phyloP scores from a whole-genome alignment of 1,139 yeast species.

The Meyerozyma carpophila region DNA sequence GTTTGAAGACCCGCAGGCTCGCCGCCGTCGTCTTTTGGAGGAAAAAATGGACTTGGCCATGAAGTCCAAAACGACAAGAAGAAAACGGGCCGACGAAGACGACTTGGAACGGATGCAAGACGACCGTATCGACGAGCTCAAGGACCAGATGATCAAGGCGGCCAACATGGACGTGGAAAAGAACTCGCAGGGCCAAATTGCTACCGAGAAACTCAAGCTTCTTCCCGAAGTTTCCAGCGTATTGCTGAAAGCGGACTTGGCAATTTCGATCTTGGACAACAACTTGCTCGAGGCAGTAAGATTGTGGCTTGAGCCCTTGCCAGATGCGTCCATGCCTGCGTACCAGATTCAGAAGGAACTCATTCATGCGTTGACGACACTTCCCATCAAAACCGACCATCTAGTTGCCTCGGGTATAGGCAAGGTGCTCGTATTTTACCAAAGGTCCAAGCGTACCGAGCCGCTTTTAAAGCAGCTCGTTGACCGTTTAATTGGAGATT shows the following conservation, averaged over 20 bases:
- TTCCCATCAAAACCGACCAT: slow-evolving; percentile 95
- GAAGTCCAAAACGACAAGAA: slow-evolving; percentile 55
- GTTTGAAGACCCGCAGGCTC: slow-evolving; percentile 44
- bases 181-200: slow-evolving; percentile 69
- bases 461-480: slow-evolving; percentile 80
- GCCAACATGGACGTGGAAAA: slow-evolving; percentile 89
- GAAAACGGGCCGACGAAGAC: slow-evolving; percentile 73
- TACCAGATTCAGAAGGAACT: slow-evolving; percentile 91
- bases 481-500: slow-evolving; percentile 86
- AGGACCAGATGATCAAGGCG: slow-evolving; percentile 89
- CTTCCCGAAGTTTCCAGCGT: slow-evolving; percentile 75
- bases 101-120: slow-evolving; percentile 94
- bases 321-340: slow-evolving; percentile 96
- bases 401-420: slow-evolving; percentile 93
- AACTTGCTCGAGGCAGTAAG: slow-evolving; percentile 90
- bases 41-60: slow-evolving; percentile 75
- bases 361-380: slow-evolving; percentile 62
- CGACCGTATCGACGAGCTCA: slow-evolving; percentile 74
- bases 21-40: slow-evolving; percentile 74
- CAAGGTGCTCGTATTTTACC: slow-evolving; percentile 89
- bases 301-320: slow-evolving; percentile 96
- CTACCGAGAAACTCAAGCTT: slow-evolving; percentile 79
- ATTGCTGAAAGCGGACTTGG: slow-evolving; percentile 74
- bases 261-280: slow-evolving; percentile 91
- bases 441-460: slow-evolving; percentile 86